Conservation (phyloP, 257 asterid genomes). For the Solanum gracilifrons region DNA sequence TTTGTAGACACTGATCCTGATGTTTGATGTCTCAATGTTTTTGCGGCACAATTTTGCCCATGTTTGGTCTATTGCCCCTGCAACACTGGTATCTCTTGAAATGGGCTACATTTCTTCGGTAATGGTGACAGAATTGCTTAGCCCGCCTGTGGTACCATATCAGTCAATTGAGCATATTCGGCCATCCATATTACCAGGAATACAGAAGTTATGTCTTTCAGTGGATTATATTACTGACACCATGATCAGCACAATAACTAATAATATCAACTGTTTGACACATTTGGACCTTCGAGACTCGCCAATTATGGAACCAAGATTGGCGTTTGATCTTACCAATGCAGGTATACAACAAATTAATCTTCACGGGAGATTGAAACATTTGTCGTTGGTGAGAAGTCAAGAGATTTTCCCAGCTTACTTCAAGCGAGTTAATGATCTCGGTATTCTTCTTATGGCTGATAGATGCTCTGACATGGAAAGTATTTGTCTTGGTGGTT, state of each 20-base stretch:
- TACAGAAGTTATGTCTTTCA: conserved; percentile 65
- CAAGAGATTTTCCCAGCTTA: conserved; percentile 70
- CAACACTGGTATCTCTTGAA: conserved; percentile 67
- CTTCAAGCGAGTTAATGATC: conserved; percentile 89
- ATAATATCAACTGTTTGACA: conserved; percentile 42
- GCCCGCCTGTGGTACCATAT: conserved; percentile 44
- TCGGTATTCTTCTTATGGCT: conserved; percentile 95
- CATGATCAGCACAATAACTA: conserved; percentile 64
- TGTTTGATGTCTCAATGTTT: conserved; percentile 79
- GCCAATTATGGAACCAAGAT: conserved; percentile 81
- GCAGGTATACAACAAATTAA: conserved; percentile 82
- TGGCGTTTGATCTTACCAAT: conserved; percentile 83
- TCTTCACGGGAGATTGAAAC: conserved; percentile 74
- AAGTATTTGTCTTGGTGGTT: conserved; percentile 91
- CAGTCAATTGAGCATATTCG: conserved; percentile 30
- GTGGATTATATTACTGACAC: conserved; percentile 93
- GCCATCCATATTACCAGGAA: conserved; percentile 45
- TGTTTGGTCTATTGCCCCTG: conserved; percentile 66
- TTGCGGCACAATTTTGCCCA: conserved; percentile 65
- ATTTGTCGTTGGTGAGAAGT: conserved; percentile 77
- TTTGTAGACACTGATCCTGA: conserved; percentile 74
- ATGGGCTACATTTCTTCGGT: conserved; percentile 80
- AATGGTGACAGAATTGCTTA: conserved; percentile 73
- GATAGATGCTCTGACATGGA: conserved; percentile 83
- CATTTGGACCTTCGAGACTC: conserved; percentile 90